These are phyloP conservation scores for Fusarium palustre DNA, from an alignment of 2,329 filamentous ascomycete genomes.

Conservation along the genomic window DNA sequence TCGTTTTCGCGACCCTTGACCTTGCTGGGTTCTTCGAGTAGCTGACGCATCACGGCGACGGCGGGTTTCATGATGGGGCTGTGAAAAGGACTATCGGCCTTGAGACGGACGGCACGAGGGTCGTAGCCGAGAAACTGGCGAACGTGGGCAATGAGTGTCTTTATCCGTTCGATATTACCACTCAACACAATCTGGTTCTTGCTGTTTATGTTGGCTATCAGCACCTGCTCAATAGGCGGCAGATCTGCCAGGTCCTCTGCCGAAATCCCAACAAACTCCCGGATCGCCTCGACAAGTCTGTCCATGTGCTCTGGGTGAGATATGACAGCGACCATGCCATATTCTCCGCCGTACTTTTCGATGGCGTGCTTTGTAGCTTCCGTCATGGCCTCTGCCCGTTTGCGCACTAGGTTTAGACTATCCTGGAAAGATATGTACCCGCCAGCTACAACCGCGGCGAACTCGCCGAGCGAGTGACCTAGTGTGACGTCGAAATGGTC, in stretches of 20 bases:
- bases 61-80: slow-evolving; percentile 92
- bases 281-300: slow-evolving; percentile 76
- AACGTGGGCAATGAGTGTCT: slow-evolving; percentile 83
- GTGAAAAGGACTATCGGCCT: slow-evolving; percentile 91
- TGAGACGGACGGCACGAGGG: slow-evolving; percentile 85
- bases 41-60: slow-evolving; percentile 75
- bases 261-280: slow-evolving; percentile 80
- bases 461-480: slow-evolving; percentile 93
- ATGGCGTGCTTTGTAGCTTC: slow-evolving; percentile 76
- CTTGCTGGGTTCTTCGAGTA: slow-evolving; percentile 71
- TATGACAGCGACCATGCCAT: slow-evolving; percentile 94
- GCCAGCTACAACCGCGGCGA: slow-evolving; percentile 87
- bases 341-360: slow-evolving; percentile 78
- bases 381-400: slow-evolving; percentile 85
- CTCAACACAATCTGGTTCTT: slow-evolving; percentile 97
- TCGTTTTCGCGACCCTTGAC: slow-evolving; percentile 65
- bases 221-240: slow-evolving; percentile 85
- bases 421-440: slow-evolving; percentile 83
- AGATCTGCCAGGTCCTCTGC: slow-evolving; percentile 74
- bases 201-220: slow-evolving; percentile 93
- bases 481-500: slow-evolving; percentile 84
- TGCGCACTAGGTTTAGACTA: slow-evolving; percentile 80
- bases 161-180: slow-evolving; percentile 85
- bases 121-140: slow-evolving; percentile 92
- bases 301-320: slow-evolving; percentile 84